A percentile compares a stretch with the other conserved stretches of the same genome.
Conservation (phyloP, 225 moss, liverwort and hornwort genomes). For the Lunularia cruciata region DNA sequence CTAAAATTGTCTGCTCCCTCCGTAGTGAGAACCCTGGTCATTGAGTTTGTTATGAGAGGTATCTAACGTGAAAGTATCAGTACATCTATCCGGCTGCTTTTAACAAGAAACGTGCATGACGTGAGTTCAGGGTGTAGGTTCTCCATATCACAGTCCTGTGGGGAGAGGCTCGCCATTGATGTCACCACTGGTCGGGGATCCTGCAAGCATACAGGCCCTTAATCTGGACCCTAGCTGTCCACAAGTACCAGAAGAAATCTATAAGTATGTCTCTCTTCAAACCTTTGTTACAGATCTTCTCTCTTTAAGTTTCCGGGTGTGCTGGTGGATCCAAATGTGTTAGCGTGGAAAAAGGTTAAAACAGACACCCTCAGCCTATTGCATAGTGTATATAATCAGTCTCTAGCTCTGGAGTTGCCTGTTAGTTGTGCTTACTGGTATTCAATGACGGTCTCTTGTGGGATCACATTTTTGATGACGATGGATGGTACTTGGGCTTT, state of each 20-base stretch:
- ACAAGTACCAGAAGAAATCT: slow-evolving; percentile 70
- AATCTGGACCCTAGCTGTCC: slow-evolving; percentile 87
- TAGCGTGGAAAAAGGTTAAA: no score
- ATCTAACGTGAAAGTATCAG: slow-evolving; percentile 31
- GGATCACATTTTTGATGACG: no score
- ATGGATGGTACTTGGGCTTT: slow-evolving; percentile 31
- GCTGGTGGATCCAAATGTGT: no score
- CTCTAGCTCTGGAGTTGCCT: no score
- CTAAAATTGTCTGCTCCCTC: slow-evolving; percentile 17
- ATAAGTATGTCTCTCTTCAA: slow-evolving; percentile 46
- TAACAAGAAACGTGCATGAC: slow-evolving; percentile 20
- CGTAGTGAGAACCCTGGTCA: slow-evolving; percentile 19
- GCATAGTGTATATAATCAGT: no score
- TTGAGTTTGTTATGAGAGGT: slow-evolving; percentile 29
- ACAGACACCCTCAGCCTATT: no score
- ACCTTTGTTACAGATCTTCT: background rate
- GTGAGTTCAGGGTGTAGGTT: slow-evolving; percentile 64
- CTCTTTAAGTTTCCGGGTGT: background rate
- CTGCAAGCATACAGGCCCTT: slow-evolving; percentile 73
- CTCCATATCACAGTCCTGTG: slow-evolving; percentile 73
- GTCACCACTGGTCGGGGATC: slow-evolving; percentile 77
- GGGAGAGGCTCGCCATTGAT: slow-evolving; percentile 66
- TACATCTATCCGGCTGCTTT: slow-evolving; percentile 11
- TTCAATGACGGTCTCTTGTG: no score
- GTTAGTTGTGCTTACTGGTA: no score